Evolutionary conservation across 2,329 filamentous ascomycete species (phyloP), one percentile per base, ranked within the genome.

Genomic region (Colletotrichum trifolii): DNA sequence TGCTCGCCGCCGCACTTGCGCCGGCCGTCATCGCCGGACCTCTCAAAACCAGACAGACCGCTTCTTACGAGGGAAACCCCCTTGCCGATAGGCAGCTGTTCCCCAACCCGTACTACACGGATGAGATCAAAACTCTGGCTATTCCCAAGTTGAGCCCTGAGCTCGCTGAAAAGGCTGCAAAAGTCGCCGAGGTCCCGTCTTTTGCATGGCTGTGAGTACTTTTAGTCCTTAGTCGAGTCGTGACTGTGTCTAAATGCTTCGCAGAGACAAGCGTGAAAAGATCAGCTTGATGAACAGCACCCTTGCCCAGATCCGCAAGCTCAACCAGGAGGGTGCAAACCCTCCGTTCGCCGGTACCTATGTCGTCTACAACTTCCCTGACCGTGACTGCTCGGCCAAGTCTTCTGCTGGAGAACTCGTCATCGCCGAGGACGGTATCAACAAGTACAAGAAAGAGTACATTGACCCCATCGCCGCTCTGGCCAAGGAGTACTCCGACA

Each of bases 111-210:
- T 76, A 74, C 58, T 78, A 76, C 56, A 71, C 77, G 46, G 70
- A 74, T 2, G 74, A 79, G 65, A 73, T 80, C 38, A 75, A 79
- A 42, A 79, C 72, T 42, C 73, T 78, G 2, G 86, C 86, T 3
- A 81, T 88, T 40, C 85, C 87, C 4, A 83, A 84, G 3, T 75
- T 87, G 64, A 78, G 80, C 9, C 75, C 80, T 6, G 76, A 82
- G 12, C 74, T 83, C 52, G 78, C 77, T 17, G 78, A 78, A 6
- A 79, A 75, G 60, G 71, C 73, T 8, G 70, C 71, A 39, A 71
- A 71, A 34, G 71, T 74, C 36, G 72, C 71, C 8, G 70, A 71
- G 38, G 70, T 76, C 6, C 71, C 75, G n/a, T 73, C 72, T 3
- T 74, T 74, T 54, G 74, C 71, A 46, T 73, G 68, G 71, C 72